These are phyloP conservation scores for Tulasnella sp. DNA, from an alignment of 768 basidiomycete species.

Conservation along the genomic window DNA sequence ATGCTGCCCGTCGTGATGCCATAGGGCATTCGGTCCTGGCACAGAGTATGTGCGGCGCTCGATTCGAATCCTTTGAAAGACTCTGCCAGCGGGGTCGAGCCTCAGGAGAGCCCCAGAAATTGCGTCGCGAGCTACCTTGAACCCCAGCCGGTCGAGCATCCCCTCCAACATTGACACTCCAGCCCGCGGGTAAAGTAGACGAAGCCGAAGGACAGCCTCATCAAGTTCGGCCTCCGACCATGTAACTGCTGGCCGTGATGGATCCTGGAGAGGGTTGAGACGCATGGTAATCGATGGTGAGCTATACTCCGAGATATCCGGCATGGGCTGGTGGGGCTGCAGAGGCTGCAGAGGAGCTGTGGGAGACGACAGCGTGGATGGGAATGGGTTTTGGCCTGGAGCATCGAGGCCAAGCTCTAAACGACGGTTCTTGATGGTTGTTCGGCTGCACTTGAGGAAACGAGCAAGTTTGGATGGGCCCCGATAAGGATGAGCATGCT, in stretches of 20 bases:
- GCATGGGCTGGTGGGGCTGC: not conserved
- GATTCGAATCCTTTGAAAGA: constrained; percentile 36
- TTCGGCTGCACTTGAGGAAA: not conserved
- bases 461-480: not conserved
- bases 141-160: not conserved
- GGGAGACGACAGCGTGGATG: not conserved
- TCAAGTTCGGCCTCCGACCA: constrained; percentile 33
- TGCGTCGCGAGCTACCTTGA: not conserved
- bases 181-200: constrained; percentile 17
- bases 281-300: not conserved
- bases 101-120: constrained; percentile 12
- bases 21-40: constrained; percentile 40
- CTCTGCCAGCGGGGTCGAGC: not conserved
- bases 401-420: not conserved
- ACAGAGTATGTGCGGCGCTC: constrained; percentile 37
- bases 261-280: not conserved
- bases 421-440: not conserved
- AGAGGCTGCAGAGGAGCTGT: not conserved
- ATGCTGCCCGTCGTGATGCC: constrained; percentile 44
- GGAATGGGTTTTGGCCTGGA: not conserved
- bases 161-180: constrained; percentile 28
- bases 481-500: constrained; percentile 4
- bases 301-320: not conserved
- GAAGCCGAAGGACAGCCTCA: not conserved
- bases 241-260: not conserved